A percentile compares a stretch with the other conserved stretches of the same genome.
phyloP scores from a whole-genome alignment of 306 rosid species.

The Gastrolobium villosum region DNA sequence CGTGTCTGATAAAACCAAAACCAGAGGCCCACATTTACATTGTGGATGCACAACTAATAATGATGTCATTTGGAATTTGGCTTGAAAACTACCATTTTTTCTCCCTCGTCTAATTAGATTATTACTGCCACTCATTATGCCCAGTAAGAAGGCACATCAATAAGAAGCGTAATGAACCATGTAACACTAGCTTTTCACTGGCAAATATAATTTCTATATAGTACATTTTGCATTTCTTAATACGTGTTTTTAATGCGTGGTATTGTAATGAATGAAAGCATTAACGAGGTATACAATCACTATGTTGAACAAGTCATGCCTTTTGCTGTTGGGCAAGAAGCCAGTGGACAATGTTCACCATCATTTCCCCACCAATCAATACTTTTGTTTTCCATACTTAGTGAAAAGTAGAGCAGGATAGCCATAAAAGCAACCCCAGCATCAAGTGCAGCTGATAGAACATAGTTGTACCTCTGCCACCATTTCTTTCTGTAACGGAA shows the following conservation, averaged over 20 bases:
- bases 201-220: not conserved
- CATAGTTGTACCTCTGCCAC: constrained; percentile 95
- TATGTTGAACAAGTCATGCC: constrained; percentile 67
- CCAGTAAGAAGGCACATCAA: not conserved
- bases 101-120: not conserved
- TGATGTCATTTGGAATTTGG: not conserved
- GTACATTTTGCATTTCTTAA: constrained; percentile 32
- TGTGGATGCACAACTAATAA: not conserved
- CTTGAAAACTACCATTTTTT: not conserved
- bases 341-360: constrained; percentile 81
- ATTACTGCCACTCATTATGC: not conserved
- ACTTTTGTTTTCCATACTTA: constrained; percentile 64
- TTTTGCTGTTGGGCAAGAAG: constrained; percentile 79
- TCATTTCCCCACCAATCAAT: constrained; percentile 77
- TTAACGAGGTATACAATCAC: constrained; percentile 18
- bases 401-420: constrained; percentile 65
- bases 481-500: constrained; percentile 81
- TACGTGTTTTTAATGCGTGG: not conserved
- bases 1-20: not conserved
- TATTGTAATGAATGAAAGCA: constrained; percentile 13
- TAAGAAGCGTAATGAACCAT: not conserved
- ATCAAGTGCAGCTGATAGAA: constrained; percentile 86
- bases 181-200: constrained; percentile 21
- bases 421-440: constrained; percentile 93
- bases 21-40: not conserved